Base-by-base conservation (phyloP, 202 grass and related monocot genomes). In the Hordeum pubiflorum region DNA sequence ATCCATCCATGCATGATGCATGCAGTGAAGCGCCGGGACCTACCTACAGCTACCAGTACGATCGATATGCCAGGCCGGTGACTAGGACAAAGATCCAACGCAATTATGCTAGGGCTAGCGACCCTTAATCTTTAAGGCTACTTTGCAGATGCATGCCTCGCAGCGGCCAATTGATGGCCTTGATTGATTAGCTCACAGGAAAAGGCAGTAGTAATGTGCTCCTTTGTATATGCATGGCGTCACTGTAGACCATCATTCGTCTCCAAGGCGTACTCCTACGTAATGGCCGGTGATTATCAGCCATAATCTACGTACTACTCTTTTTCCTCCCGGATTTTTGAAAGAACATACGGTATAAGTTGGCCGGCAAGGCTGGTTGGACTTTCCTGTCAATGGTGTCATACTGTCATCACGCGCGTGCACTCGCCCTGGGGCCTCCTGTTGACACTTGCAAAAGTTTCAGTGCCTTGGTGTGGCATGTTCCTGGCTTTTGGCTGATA, bases 381-480 rank as follows among this genome's bases (percentile, higher is more conserved):
- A 66, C 50, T 61, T 65, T 43, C 40, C 79, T 72, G 38, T 81
- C 67, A 21, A 72, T 4, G 58, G 36, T 52, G 80, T 82, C 24
- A 36, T 73, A 15, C 2, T 34, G 10, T 63, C 15, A 15, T 69
- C 36, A 18, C 13, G 68, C 71, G 87, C 77, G 87, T 77, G 87
- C 62, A 10, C 33, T 63, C 0, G 7, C 11, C 27, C 22, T 55
- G 81, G 76, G 76, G 2, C 81, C 22, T 54, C 58, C n/a, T 32
- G 54, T 50, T 62, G 62, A 78, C 82, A 63, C 29, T 44, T 15
- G 77, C 77, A 31, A 81, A 85, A 81, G 77, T 77, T 81, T 88
- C 56, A 64, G 86, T 2, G 56, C 63, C 77, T 13, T 64, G 46
- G 33, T 36, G 7, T 21, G 8, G 37, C 37, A 9, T 9, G 8